These are phyloP conservation scores for Solioccasus polychromus DNA, from an alignment of 768 basidiomycete species.

Conservation along the genomic window DNA sequence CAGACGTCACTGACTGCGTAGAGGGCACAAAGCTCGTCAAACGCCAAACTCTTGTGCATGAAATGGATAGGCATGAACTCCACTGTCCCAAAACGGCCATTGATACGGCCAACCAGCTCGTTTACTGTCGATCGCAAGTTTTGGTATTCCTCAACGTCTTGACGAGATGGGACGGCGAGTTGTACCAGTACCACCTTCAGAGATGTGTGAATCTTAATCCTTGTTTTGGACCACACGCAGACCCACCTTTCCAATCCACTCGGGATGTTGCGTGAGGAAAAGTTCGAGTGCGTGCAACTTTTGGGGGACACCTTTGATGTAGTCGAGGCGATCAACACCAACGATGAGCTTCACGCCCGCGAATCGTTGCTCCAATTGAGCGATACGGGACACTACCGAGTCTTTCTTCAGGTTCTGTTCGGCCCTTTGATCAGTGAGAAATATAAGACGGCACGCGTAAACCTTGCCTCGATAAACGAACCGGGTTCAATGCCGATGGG, in stretches of 20 bases:
- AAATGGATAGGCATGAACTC: slow-evolving; percentile 99
- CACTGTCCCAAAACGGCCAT: slow-evolving; percentile 97
- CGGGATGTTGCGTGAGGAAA: slow-evolving; percentile 95
- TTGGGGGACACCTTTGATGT: slow-evolving; percentile 99
- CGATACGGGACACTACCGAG: slow-evolving; percentile 76
- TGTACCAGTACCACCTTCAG: slow-evolving; percentile 89
- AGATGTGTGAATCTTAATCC: slow-evolving; percentile 2
- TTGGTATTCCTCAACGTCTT: slow-evolving; percentile 99
- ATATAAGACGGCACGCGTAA: background rate
- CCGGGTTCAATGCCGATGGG: slow-evolving; percentile 97
- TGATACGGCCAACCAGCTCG: slow-evolving; percentile 97
- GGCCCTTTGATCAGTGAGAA: background rate
- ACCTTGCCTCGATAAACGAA: slow-evolving; percentile 75
- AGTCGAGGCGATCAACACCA: slow-evolving; percentile 96
- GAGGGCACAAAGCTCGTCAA: slow-evolving; percentile 96
- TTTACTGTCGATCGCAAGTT: slow-evolving; percentile 94
- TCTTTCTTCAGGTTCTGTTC: slow-evolving; percentile 73
- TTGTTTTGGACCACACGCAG: background rate
- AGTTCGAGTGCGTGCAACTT: slow-evolving; percentile 96
- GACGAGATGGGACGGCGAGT: slow-evolving; percentile 94
- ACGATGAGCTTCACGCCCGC: slow-evolving; percentile 95
- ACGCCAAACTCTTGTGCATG: slow-evolving; percentile 92
- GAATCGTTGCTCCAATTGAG: slow-evolving; percentile 84
- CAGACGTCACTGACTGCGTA: slow-evolving; percentile 97
- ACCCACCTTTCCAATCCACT: slow-evolving; percentile 94